Base-by-base conservation (phyloP, 345 rosid genomes). In the Boechera retrofracta region DNA sequence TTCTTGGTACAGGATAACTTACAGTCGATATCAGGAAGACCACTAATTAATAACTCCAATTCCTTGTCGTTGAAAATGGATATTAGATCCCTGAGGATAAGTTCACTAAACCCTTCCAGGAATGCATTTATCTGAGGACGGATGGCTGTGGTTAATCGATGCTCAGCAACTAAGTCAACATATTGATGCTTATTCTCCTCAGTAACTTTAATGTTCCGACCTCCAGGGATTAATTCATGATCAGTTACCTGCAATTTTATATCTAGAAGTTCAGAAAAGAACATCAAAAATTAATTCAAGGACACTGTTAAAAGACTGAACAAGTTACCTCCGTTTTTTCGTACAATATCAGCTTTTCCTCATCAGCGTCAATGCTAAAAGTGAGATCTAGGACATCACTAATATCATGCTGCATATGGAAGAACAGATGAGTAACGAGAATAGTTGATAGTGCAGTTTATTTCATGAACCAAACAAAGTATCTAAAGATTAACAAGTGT, bases 41-140 rank as follows among this genome's bases (percentile, higher is more conserved):
- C 98, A 47, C 98, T 94, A 60, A 94, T 90, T 75, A 94, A 82
- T 65, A 94, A 83, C 80, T 94, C 98, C 82, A 90, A 67, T 69
- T 94, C 98, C 88, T 94, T 94, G 84, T 94, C 98, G 66, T 94
- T 84, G 60, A 94, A 94, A 64, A 92, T 90, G 8, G 98, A 85
- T 73, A 94, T 90, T 57, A 94, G 82, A 31, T 94, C 98, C 80
- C 87, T 74, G 6, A 77, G 85, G 74, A 94, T 89, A 69, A 94
- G 76, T 79, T 94, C 98, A 48, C 35, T 85, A 82, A 94, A 92
- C 62, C 98, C 98, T 64, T 92, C 98, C 77, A 92, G 44, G 71
- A 92, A 94, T 48, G 98, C 97, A 81, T 85, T 92, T 61, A 94
- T 94, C 80, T 92, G 98, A 79, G 98, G 98, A 64, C 97, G 97